Base-by-base conservation (phyloP, 2,329 filamentous ascomycete genomes). In the Chalaropsis ovoidea region DNA sequence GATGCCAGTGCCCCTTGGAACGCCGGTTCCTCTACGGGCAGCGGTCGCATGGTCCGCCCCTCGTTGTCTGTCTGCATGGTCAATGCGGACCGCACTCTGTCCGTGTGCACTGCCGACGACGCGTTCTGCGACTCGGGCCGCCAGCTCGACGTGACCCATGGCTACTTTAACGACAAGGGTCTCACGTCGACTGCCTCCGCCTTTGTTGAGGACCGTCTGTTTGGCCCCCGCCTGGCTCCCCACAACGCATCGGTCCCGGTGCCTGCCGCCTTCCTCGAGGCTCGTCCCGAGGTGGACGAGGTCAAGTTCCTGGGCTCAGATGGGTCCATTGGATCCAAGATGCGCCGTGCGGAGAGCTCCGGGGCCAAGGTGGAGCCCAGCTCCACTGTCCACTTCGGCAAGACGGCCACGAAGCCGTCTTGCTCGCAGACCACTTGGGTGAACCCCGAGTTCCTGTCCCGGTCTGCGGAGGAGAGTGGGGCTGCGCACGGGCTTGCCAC, bases 91-190 rank as follows among this genome's bases (percentile, higher is more conserved):
- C 62, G 62, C 1, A 64, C 62, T 17, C 35, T 64, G 13, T 47
- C 47, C 15, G 27, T 64, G 15, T 64, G 62, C 10, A 47, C 35
- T 10, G 47, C 62, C 7, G 35, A 41, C 49, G 62, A 64, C 19
- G 60, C 60, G 11, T 62, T 62, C 41, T 62, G 60, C 41, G 60
- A 43, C 42, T 62, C 60, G 27, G 60, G 60, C 41, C 39, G 22
- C 15, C 13, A n/a, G 41, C 41, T 62, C 41, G 60, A 47, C 13
- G 39, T 62, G 41, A 62, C 60, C 17, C 15, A 6, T n/a, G 8
- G 19, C 11, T 62, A 62, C 60, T 62, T 62, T 4, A 17, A 43
- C 13, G 31, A 62, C 13, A n/a, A 11, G 19, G 27, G 8, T 22
- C 41, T 62, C 22, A 45, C 43, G 7, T 45, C 41, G 19, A 17